Evolutionary conservation across 139 green algal species (phyloP), one percentile per base, ranked within the genome.

Genomic region (Chlamydomonas schloesseri): DNA sequence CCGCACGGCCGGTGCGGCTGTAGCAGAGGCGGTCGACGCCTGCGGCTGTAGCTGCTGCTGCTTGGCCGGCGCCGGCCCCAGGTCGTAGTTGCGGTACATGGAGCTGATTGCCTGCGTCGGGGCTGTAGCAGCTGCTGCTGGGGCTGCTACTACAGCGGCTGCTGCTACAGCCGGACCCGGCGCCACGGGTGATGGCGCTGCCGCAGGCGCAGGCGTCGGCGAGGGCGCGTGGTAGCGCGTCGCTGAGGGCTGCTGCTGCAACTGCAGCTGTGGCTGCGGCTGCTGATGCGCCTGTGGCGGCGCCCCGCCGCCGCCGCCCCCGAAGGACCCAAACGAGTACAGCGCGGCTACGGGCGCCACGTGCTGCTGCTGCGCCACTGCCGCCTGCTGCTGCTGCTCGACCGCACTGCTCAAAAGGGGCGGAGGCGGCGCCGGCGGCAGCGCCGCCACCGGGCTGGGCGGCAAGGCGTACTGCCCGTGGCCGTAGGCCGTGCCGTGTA

Each of bases 301-400:
- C 33, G 23, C 75, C 57, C 37, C 79, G 10, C 67, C 68, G 6
- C 21, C 53, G 3, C 37, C 64, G 2, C 11, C n/a, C 1, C 47
- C 68, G 24, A 86, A 70, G 15, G 80, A 86, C 23, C 67, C 50
- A 34, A 77, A 86, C 5, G 80, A 86, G 34, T 86, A 77, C 33
- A 77, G 80, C 3, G 33, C 33, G 3, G 80, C 23, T 1, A 57
- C 80, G 9, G 65, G 65, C 23, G 47, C 37, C 24, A 58, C 34
- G 36, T 36, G 42, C 42, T 73, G 77, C 57, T 82, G 57, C 42
- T 13, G 6, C 42, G 8, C 42, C 42, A 50, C 73, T 10, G 73
- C n/a, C n/a, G n/a, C n/a, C n/a, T 36, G 42, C 42, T 73, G 77
- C 57, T 82, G 57, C 42, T 13, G 6, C 42, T 13, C 42, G 6